A percentile compares a stretch with the other conserved stretches of the same genome.
Evolutionary conservation across 345 rosid species (phyloP).

Genomic region (Tarenaya hassleriana): DNA sequence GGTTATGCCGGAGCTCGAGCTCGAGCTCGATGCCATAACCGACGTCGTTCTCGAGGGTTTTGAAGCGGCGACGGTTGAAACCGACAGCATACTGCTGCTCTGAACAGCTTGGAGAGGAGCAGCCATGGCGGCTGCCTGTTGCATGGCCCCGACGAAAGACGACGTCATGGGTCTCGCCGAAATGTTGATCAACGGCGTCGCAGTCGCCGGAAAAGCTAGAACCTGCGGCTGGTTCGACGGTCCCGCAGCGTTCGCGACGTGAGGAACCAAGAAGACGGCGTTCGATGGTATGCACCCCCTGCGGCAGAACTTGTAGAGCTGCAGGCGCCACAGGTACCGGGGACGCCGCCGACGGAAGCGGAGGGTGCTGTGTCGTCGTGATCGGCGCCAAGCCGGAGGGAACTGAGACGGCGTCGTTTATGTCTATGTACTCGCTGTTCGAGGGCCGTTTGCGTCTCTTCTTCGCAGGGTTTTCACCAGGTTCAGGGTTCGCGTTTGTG

Average conservation of each 20-base stretch:
- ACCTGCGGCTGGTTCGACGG: slow-evolving; percentile 49
- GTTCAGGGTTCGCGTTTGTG: slow-evolving; percentile 33
- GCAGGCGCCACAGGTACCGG: background rate
- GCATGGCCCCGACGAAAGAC: slow-evolving; percentile 54
- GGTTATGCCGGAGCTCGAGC: slow-evolving; percentile 35
- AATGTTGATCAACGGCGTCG: slow-evolving; percentile 41
- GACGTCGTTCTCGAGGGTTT: slow-evolving; percentile 31
- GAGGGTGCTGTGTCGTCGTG: slow-evolving; percentile 1
- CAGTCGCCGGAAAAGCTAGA: slow-evolving; percentile 51
- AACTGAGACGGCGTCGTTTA: slow-evolving; percentile 40
- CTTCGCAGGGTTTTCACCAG: slow-evolving; percentile 33
- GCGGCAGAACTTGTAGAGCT: slow-evolving; percentile 31
- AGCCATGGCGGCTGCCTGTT: slow-evolving; percentile 35
- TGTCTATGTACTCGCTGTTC: slow-evolving; percentile 67
- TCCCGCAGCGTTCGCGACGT: slow-evolving; percentile 22
- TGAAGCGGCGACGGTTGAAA: slow-evolving; percentile 28
- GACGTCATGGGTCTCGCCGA: slow-evolving; percentile 52
- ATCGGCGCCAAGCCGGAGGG: slow-evolving; percentile 54
- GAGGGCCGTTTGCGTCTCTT: slow-evolving; percentile 71
- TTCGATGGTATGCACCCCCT: slow-evolving; percentile 65
- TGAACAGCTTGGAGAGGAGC: slow-evolving; percentile 20
- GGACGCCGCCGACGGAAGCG: slow-evolving; percentile 8
- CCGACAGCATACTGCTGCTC: slow-evolving; percentile 17
- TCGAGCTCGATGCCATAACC: slow-evolving; percentile 50
- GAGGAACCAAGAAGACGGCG: slow-evolving; percentile 50